Evolutionary conservation across 2,329 filamentous ascomycete genomes (phyloP), one percentile per base, ranked within the genome.

Genomic region (Fusarium tuaranense): DNA sequence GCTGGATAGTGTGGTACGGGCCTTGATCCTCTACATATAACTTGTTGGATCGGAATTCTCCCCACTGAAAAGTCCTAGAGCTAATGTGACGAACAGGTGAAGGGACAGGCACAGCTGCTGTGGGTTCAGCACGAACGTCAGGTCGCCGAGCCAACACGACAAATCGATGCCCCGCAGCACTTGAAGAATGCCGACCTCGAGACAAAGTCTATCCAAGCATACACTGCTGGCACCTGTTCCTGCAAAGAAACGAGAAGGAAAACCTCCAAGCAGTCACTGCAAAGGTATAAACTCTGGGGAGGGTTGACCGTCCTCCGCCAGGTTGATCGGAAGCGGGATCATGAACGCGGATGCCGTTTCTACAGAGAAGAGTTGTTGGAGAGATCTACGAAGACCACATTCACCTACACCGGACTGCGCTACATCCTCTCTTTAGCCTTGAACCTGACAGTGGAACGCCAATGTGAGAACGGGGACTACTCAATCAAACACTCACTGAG

Each of bases 341-440:
- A 66, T 9, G 13, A 2, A 0, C 22, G 25, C 14, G 13, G 41
- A 32, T 68, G 63, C 7, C 16, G n/a, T 2, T 16, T 38, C 2
- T 68, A 30, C 1, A 38, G 0, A 1, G 7, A 14, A 7, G 4
- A 10, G 0, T 36, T 4, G 14, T 7, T 32, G 3, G 30, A 4
- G 12, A 12, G 5, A 18, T 48, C 30, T 5, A 53, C 20, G 8
- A 68, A 14, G 0, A 53, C 27, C 9, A 66, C 53, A 0, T 13
- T 46, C 1, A 6, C 2, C 0, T 68, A 66, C 0, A 18, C 46
- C 4, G 63, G 66, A 0, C 8, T 61, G 14, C 30, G 34, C 0
- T 34, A 14, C 9, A 0, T 5, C 1, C 0, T 67, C 14, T 34
- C 30, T 0, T 30, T 7, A 7, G 30, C 32, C 4, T 13, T 57